These are phyloP conservation scores for Syncephalastrum sp. DNA, from an alignment of 371 early-diverging fungal genomes.

Conservation along the genomic window DNA sequence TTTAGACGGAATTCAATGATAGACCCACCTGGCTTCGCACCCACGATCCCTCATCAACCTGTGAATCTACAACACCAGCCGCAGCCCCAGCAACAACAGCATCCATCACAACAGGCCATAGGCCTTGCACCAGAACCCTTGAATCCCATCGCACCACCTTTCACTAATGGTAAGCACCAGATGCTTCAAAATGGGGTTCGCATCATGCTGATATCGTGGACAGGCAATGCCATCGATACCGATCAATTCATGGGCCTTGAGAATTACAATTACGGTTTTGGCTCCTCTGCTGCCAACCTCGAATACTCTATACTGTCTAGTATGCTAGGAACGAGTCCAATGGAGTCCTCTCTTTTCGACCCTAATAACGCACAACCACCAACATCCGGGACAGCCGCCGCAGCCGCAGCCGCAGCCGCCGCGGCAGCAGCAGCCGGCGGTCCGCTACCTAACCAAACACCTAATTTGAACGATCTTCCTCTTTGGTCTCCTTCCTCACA, in stretches of 20 bases:
- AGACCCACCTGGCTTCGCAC: not conserved
- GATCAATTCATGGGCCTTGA: conserved; percentile 22
- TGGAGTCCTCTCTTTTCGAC: conserved; percentile 11
- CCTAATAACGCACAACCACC: conserved; percentile 2
- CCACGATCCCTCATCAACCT: not conserved
- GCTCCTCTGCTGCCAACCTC: conserved; percentile 82
- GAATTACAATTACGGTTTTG: conserved; percentile 62
- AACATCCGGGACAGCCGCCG: not conserved
- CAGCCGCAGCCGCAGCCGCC: conserved; percentile 1
- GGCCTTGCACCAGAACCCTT: not conserved
- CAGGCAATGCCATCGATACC: conserved; percentile 12
- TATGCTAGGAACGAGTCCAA: conserved; percentile 62
- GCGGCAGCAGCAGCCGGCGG: conserved; percentile 4
- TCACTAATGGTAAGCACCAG: conserved; percentile 8
- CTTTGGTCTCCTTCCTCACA: not conserved
- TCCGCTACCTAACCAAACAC: not conserved
- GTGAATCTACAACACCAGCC: conserved; percentile 2
- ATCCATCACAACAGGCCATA: conserved; percentile 5
- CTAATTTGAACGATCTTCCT: conserved; percentile 2
- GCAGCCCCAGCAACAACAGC: conserved; percentile 7
- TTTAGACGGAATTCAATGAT: not conserved
- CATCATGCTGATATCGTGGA: not conserved
- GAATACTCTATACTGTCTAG: conserved; percentile 84
- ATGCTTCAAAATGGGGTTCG: not conserved
- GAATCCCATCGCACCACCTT: not conserved